Evolutionary conservation across 306 rosid genomes (phyloP).

Genomic region (Vachellia pachyceras): DNA sequence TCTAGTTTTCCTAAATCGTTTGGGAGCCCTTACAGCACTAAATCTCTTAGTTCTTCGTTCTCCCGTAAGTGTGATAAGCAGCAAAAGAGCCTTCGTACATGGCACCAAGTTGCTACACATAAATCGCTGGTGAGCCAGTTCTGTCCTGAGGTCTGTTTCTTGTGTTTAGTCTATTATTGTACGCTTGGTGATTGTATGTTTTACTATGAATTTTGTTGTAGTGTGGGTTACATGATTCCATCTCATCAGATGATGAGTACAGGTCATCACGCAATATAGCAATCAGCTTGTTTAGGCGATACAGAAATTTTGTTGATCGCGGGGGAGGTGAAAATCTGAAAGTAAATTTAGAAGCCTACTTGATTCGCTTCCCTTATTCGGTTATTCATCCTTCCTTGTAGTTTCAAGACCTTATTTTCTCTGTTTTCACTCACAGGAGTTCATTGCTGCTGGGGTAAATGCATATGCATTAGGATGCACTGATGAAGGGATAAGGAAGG

Average conservation of each 20-base stretch:
- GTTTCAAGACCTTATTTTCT: conserved; percentile 13
- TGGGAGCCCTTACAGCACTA: conserved; percentile 44
- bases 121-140: conserved; percentile 74
- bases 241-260: conserved; percentile 78
- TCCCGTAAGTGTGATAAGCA: conserved; percentile 62
- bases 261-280: conserved; percentile 98
- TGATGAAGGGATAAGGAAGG: conserved; percentile 90
- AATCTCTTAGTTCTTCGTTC: conserved; percentile 49
- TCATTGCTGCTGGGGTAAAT: conserved; percentile 95
- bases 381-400: conserved; percentile 2
- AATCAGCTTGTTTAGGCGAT: conserved; percentile 81
- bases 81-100: conserved; percentile 53
- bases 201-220: conserved; percentile 36
- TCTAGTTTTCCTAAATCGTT: conserved; percentile 43
- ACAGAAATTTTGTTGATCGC: conserved; percentile 78
- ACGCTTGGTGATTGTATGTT: conserved; percentile 34
- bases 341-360: conserved; percentile 52
- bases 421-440: conserved; percentile 63
- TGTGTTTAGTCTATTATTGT: not conserved
- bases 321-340: conserved; percentile 96
- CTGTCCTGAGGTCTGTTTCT: not conserved
- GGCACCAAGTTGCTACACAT: conserved; percentile 57
- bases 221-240: conserved; percentile 73
- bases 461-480: conserved; percentile 98
- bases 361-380: conserved; percentile 30